Base-by-base conservation (phyloP, 768 basidiomycete species). In the Boletus coccyginus region DNA sequence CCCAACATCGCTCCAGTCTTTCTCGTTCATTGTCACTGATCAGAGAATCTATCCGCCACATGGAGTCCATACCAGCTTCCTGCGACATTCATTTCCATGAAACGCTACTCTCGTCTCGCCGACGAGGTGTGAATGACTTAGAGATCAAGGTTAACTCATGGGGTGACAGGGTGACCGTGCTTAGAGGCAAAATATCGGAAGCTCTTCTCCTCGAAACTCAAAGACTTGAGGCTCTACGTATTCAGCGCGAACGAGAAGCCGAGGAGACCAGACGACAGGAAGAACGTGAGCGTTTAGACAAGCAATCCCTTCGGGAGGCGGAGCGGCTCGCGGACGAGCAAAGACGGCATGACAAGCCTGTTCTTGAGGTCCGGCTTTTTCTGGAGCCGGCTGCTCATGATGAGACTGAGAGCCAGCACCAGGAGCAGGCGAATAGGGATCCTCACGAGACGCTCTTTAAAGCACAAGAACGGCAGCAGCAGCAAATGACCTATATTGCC, bases 21-120 rank as follows among this genome's bases (percentile, higher is more conserved):
- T 69, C 75, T 13, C 75, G 76, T 24, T 81, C 81, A 0, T 71
- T 88, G 42, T 79, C 82, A 17, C 73, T 77, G 7, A 76, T 85
- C 43, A 84, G 79, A 19, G 80, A 83, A 43, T 68, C 81, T 3
- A 72, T 90, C 19, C 76, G 77, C 19, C 72, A 70, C 24, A 83
- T 92, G 76, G 82, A 86, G n/a, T 62, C 74, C 33, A 57, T 69
- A 10, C 77, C 82, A 35, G 71, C 74, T 43, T 66, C 72, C 2
- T 69, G 73, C 32, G 82, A 85, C 50, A 52, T 73, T 17, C 64
- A 74, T 41, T 70, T 78, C n/a, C 77, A 78, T 42, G 79, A 84
- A 46, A 65, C 66, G 21, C 53, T 90, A 1, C 77, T 81, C 53
- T 68, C 74, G 19, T 68, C 83, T 13, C 79, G 88, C 43, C 70